Percentiles rank a stretch among this genome's conserved stretches.
These are phyloP conservation scores for Chalciporus piperatus DNA, from an alignment of 768 basidiomycete genomes.

Conservation along the genomic window DNA sequence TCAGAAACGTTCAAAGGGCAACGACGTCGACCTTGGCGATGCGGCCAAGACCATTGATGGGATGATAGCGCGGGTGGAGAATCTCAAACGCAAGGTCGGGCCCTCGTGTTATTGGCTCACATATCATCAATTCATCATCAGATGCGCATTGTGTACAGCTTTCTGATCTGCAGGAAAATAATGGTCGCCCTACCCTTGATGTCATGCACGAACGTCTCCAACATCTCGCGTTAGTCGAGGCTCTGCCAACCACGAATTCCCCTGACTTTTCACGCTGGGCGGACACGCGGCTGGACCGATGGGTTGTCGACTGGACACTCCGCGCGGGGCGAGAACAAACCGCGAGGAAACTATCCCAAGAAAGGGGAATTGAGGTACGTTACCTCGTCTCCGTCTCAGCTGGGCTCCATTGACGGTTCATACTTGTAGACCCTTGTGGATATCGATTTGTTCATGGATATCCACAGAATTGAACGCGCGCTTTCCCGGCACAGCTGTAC, in stretches of 20 bases:
- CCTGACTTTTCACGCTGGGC: constrained; percentile 74
- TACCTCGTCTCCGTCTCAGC: constrained; percentile 16
- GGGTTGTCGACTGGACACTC: constrained; percentile 92
- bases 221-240: constrained; percentile 65
- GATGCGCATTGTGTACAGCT: constrained; percentile 36
- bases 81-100: constrained; percentile 83
- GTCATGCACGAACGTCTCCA: constrained; percentile 73
- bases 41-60: constrained; percentile 61
- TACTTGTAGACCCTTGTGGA: constrained; percentile 74
- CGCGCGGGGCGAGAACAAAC: constrained; percentile 75
- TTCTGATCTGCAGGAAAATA: constrained; percentile 45
- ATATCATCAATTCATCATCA: constrained; percentile 11
- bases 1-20: constrained; percentile 40
- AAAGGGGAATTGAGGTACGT: constrained; percentile 76
- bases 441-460: constrained; percentile 87
- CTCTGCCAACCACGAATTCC: constrained; percentile 46
- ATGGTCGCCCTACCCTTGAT: constrained; percentile 57
- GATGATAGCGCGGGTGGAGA: constrained; percentile 75
- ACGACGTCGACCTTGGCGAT: constrained; percentile 45
- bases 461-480: constrained; percentile 81
- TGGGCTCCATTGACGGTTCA: constrained; percentile 14
- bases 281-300: constrained; percentile 76
- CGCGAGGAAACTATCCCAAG: constrained; percentile 71
- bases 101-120: constrained; percentile 16
- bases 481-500: constrained; percentile 72